These are phyloP conservation scores for Aspergillus transmontanensis DNA, from an alignment of 2,329 filamentous ascomycete species.

Conservation along the genomic window DNA sequence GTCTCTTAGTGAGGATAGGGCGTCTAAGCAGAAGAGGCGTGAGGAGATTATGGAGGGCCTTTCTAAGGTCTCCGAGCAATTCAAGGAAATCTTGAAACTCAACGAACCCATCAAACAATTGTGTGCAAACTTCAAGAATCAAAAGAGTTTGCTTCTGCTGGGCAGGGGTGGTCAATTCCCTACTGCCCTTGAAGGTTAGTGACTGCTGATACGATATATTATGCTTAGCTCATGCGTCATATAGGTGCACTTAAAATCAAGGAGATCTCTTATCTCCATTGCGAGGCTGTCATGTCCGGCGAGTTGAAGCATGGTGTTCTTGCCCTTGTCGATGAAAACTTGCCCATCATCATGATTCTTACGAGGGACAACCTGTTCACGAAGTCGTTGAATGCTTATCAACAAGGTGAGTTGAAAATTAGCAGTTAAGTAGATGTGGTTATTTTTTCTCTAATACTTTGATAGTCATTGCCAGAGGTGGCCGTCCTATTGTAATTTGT, in stretches of 20 bases:
- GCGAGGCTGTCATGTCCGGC: conserved; percentile 99
- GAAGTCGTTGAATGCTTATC: conserved; percentile 99
- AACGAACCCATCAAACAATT: conserved; percentile 93
- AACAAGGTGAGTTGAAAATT: conserved; percentile 69
- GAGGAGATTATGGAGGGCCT: conserved; percentile 97
- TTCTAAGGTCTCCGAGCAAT: conserved; percentile 82
- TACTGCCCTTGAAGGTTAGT: conserved; percentile 82
- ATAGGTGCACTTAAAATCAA: conserved; percentile 93
- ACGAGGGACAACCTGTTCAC: conserved; percentile 94
- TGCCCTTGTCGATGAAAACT: conserved; percentile 94
- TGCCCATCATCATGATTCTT: conserved; percentile 99
- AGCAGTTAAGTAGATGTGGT: conserved; percentile 11
- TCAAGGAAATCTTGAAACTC: conserved; percentile 86
- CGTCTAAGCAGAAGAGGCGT: conserved; percentile 87
- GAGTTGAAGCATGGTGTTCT: conserved; percentile 99
- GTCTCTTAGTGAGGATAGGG: conserved; percentile 92
- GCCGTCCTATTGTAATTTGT: conserved; percentile 98
- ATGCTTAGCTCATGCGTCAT: conserved; percentile 16
- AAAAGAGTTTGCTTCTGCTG: conserved; percentile 91
- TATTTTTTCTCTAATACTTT: conserved; percentile 29
- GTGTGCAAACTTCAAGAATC: conserved; percentile 91
- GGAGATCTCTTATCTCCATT: conserved; percentile 99
- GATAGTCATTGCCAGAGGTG: conserved; percentile 87
- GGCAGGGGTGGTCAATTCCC: conserved; percentile 94
- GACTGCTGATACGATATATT: neutral